These are phyloP conservation scores for Penicillium sp. DNA, from an alignment of 2,329 filamentous ascomycete species.

Conservation along the genomic window DNA sequence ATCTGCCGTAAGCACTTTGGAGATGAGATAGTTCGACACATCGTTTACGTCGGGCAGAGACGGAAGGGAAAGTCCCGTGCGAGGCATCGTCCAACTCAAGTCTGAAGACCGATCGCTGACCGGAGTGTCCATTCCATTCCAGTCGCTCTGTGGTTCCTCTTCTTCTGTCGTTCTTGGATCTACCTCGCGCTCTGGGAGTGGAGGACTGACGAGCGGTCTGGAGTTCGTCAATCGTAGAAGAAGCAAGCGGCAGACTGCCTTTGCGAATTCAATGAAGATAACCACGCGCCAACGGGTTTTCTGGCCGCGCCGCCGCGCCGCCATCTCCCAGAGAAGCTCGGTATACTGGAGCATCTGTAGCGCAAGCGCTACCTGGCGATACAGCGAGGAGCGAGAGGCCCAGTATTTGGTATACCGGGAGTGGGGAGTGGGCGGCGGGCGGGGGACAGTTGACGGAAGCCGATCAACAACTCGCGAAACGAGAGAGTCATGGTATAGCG, in stretches of 20 bases:
- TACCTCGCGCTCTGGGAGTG: conserved; percentile 79
- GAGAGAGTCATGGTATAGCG: conserved; percentile 87
- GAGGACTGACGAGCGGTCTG: conserved; percentile 76
- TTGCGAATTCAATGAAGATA: conserved; percentile 78
- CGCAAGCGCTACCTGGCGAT: conserved; percentile 75
- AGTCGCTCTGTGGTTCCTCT: conserved; percentile 37
- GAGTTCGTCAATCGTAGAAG: conserved; percentile 80
- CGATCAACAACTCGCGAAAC: conserved; percentile 64
- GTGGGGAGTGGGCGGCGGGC: conserved; percentile 55
- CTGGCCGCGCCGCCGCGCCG: conserved; percentile 79
- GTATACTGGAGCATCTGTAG: conserved; percentile 93
- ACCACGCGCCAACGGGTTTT: conserved; percentile 81
- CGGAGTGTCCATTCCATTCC: conserved; percentile 48
- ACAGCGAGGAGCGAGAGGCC: conserved; percentile 62
- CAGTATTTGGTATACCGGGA: conserved; percentile 64
- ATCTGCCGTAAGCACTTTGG: conserved; percentile 88
- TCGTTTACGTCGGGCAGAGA: conserved; percentile 76
- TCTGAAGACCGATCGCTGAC: conserved; percentile 41
- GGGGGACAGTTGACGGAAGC: conserved; percentile 51
- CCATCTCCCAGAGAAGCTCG: conserved; percentile 96
- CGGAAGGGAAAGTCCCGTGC: conserved; percentile 82
- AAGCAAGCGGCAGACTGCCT: conserved; percentile 78
- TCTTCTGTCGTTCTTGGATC: conserved; percentile 60
- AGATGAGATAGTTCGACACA: conserved; percentile 81
- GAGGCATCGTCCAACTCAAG: conserved; percentile 82